Evolutionary conservation across 169 alveolate genomes (phyloP), one percentile per base, ranked within the genome.

Genomic region (Sarcocystis neurona): DNA sequence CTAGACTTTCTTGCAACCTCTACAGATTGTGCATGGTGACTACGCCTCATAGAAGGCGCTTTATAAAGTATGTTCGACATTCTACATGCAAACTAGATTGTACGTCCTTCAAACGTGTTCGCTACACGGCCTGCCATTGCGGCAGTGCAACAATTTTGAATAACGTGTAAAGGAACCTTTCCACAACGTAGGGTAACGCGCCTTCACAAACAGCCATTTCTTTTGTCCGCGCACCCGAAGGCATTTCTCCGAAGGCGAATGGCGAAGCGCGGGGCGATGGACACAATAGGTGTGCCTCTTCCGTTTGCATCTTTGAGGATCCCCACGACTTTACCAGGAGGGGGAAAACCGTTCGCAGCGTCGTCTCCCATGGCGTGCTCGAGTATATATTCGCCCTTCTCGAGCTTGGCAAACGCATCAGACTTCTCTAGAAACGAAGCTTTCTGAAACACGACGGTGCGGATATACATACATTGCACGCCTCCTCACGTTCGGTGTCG

Each of bases 231-330:
- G 27, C 43, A 85, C 90, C 90, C 75, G 93, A 94, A 96, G 44
- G 97, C 97, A 91, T 92, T 88, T 89, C 87, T 93, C 72, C 96
- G 91, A 47, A 97, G 93, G 56, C 90, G 93, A 48, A 94, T 93
- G 47, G 94, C 95, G 79, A 94, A 94, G 79, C 94, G 94, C 10
- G 98, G 98, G 10, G 97, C 92, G 8, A 96, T 72, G 41, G 98
- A 94, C 37, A 97, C 98, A 78, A 93, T 48, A 18, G 58, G 74
- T 3, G 79, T 72, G 12, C 58, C 80, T 15, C 82, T 68, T 15
- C 91, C 88, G 47, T 78, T 87, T 18, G 88, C 1, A 39, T 78
- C 91, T 53, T 34, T 87, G 84, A 87, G 72, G 53, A 87, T 58
- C 23, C 91, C 91, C 43, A 87, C 88, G 20, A 84, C 47, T 68